phyloP scores from a whole-genome alignment of 2,329 filamentous ascomycete genomes.

The Oidium heveae region DNA sequence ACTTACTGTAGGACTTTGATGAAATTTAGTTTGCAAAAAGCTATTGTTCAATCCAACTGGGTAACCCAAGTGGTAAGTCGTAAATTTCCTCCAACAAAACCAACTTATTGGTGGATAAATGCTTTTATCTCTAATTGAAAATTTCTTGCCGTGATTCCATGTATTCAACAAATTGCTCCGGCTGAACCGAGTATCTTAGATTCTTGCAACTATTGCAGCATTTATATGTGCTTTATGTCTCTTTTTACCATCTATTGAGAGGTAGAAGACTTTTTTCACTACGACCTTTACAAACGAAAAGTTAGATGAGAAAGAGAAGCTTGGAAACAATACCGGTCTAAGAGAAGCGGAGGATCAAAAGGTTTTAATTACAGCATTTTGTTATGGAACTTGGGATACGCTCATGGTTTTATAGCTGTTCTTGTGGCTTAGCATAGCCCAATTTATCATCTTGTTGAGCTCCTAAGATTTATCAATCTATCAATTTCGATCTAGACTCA shows the following conservation, averaged over 20 bases:
- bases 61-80: conserved; percentile 52
- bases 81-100: not conserved
- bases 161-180: not conserved
- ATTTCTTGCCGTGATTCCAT: not conserved
- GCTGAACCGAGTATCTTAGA: not conserved
- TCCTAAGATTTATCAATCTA: too few species aligned
- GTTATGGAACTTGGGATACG: too few species aligned
- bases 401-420: too few species aligned
- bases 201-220: not conserved
- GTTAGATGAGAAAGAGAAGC: too few species aligned
- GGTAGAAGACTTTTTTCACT: not conserved
- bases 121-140: not conserved
- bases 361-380: too few species aligned
- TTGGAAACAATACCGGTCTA: too few species aligned
- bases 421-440: too few species aligned
- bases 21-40: conserved; percentile 52
- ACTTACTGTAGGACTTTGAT: conserved; percentile 72
- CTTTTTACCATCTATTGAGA: not conserved
- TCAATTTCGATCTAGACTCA: too few species aligned
- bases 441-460: too few species aligned
- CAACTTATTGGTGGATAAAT: not conserved
- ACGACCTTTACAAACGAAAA: too few species aligned
- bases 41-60: conserved; percentile 81
- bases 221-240: not conserved
- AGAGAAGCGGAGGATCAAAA: too few species aligned